phyloP scores from a whole-genome alignment of 352 stramenopile genomes.

The Globisporangium paroecandrum region DNA sequence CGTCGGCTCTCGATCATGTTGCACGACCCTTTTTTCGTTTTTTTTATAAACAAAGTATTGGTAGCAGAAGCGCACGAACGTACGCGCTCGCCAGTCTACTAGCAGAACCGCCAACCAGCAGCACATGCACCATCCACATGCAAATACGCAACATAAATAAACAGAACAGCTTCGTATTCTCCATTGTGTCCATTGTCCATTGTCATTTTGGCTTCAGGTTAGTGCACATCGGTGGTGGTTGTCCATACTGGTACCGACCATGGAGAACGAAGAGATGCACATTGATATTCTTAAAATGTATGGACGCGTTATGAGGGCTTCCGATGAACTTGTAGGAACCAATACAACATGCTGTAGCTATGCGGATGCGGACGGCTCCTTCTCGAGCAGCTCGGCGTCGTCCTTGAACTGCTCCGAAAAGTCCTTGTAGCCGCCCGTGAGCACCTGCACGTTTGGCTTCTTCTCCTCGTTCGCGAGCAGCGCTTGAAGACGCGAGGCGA shows the following conservation, averaged over 20 bases:
- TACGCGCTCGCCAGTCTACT: background rate
- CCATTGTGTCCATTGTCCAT: background rate
- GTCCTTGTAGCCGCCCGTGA: slow-evolving; percentile 64
- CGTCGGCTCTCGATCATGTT: background rate
- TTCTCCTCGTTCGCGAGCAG: slow-evolving; percentile 34
- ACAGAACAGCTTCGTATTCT: background rate
- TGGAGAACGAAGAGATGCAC: background rate
- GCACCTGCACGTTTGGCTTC: slow-evolving; percentile 61
- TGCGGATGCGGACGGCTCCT: slow-evolving; percentile 1
- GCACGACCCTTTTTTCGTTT: background rate
- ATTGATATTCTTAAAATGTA: background rate
- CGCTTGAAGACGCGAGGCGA: slow-evolving; percentile 51
- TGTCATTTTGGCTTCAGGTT: too few relatives aligned
- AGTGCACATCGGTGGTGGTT: too few relatives aligned
- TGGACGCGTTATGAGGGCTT: background rate
- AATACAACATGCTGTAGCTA: background rate
- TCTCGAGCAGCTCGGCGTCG: slow-evolving; percentile 60
- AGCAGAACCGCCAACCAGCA: background rate
- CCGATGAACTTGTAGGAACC: background rate
- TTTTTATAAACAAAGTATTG: background rate
- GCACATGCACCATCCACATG: background rate
- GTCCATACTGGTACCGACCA: too few relatives aligned
- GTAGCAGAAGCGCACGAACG: background rate
- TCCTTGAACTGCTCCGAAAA: slow-evolving; percentile 54
- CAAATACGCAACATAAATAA: background rate